A percentile compares a stretch with the other conserved stretches of the same genome.
Conservation (phyloP, 2,329 filamentous ascomycete species). For the Botrytis fragariae region DNA sequence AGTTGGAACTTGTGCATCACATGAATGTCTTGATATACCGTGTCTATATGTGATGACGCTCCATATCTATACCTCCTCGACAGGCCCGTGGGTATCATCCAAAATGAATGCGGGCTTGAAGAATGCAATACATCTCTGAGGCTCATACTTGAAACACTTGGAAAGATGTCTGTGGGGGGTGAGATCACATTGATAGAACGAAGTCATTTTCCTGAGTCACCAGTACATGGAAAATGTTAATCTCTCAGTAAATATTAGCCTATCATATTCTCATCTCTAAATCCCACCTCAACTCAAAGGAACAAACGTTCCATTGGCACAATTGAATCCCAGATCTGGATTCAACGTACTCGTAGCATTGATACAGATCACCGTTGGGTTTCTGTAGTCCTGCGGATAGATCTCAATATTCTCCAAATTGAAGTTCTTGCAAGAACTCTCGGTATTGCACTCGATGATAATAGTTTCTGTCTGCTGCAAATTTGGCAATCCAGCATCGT, state of each 20-base stretch:
- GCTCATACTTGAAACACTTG: not conserved
- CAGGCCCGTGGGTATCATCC: not conserved
- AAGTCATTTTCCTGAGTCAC: not conserved
- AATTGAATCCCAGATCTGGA: conserved; percentile 40
- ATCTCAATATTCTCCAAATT: conserved; percentile 38
- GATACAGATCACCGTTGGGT: conserved; percentile 40
- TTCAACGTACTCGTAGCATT: conserved; percentile 40
- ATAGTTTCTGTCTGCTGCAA: conserved; percentile 44
- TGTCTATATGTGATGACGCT: not conserved
- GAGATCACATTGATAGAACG: not conserved
- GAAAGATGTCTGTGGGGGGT: not conserved
- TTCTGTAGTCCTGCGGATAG: conserved; percentile 36
- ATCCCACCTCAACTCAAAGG: not conserved
- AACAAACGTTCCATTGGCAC: conserved; percentile 39
- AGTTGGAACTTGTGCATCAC: not conserved
- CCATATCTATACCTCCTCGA: not conserved
- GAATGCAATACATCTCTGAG: not conserved
- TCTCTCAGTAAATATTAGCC: not conserved
- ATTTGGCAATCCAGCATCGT: conserved; percentile 41
- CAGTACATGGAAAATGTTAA: not conserved
- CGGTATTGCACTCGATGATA: conserved; percentile 45
- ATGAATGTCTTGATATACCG: not conserved
- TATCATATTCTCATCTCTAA: not conserved
- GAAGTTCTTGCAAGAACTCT: conserved; percentile 42
- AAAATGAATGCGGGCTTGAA: not conserved